phyloP scores from a whole-genome alignment of 257 asterid genomes.

The Fraxinus quadrangulata region DNA sequence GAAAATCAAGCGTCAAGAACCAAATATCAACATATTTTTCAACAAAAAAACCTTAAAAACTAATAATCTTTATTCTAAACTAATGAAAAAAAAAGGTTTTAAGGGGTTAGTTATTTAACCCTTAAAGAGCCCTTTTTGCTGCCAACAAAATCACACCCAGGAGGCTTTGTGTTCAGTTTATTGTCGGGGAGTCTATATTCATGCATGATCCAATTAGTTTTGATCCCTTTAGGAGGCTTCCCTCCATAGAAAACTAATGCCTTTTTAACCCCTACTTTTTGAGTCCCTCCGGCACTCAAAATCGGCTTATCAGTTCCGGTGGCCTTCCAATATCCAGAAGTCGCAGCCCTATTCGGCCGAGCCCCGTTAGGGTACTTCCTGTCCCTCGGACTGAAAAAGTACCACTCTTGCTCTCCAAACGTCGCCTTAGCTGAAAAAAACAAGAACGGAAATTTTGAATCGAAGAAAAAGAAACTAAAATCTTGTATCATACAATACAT shows the following conservation, averaged over 20 bases:
- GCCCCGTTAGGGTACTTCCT: conserved; percentile 61
- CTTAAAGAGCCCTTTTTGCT: conserved; percentile 68
- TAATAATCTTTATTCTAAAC: no score
- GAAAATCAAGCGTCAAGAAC: not conserved
- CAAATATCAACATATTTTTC: no score
- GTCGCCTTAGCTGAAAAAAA: conserved; percentile 46
- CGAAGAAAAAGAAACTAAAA: not conserved
- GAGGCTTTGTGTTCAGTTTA: conserved; percentile 46
- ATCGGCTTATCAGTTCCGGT: conserved; percentile 63
- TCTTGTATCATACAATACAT: not conserved
- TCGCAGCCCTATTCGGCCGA: conserved; percentile 57
- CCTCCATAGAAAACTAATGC: conserved; percentile 60
- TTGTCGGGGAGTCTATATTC: conserved; percentile 54
- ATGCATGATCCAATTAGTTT: conserved; percentile 66
- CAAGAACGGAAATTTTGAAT: not conserved
- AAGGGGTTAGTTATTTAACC: conserved; percentile 33
- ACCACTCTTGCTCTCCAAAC: conserved; percentile 69
- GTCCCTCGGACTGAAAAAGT: conserved; percentile 61
- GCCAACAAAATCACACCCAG: conserved; percentile 37
- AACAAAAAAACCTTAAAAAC: not conserved
- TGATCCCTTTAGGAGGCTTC: conserved; percentile 59
- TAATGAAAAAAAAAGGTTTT: not conserved
- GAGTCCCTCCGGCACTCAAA: conserved; percentile 53
- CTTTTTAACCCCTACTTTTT: conserved; percentile 58
- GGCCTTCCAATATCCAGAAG: conserved; percentile 65